Percentiles rank a stretch among this genome's conserved stretches.
Evolutionary conservation across 169 alveolate genomes (phyloP).

Genomic region (Eimeria maxima): DNA sequence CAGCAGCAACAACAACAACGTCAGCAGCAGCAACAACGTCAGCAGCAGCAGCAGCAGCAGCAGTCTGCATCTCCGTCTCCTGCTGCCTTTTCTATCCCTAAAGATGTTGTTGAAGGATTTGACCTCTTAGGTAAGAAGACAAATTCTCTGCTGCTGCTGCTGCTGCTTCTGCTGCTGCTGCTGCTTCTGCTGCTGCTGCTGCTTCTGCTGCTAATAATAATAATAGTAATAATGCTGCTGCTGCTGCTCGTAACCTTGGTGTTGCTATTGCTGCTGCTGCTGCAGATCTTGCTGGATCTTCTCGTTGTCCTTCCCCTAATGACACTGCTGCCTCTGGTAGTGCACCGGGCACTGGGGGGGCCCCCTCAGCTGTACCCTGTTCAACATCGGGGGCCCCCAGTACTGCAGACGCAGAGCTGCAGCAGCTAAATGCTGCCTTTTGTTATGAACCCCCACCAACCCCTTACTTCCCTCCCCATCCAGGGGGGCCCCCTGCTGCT

Average conservation of each 20-base stretch:
- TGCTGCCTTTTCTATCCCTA: not conserved
- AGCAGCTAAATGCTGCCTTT: slow-evolving; percentile 3
- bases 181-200: not conserved
- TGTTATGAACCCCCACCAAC: not conserved
- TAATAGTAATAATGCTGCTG: no score
- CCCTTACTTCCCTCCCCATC: not conserved
- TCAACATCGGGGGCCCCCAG: slow-evolving; percentile 36
- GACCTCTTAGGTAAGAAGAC: no score
- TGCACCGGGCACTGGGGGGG: not conserved
- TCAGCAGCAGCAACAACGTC: slow-evolving; percentile 15
- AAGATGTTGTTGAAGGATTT: no score
- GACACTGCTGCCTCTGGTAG: not conserved
- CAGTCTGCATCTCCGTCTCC: not conserved
- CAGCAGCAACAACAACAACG: slow-evolving; percentile 43
- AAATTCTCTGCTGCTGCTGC: not conserved
- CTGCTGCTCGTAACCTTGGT: not conserved
- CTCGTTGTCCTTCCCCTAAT: not conserved
- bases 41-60: slow-evolving; percentile 47
- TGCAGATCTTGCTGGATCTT: not conserved
- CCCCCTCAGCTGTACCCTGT: not conserved
- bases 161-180: not conserved
- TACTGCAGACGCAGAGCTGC: not conserved
- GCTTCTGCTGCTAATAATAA: not conserved
- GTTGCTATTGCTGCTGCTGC: slow-evolving; percentile 21
- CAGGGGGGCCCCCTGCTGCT: slow-evolving; percentile 20